Percentiles rank a stretch among this genome's conserved stretches.
These are phyloP conservation scores for Aspergillus sp. DNA, from an alignment of 2,329 filamentous ascomycete genomes.

Conservation along the genomic window DNA sequence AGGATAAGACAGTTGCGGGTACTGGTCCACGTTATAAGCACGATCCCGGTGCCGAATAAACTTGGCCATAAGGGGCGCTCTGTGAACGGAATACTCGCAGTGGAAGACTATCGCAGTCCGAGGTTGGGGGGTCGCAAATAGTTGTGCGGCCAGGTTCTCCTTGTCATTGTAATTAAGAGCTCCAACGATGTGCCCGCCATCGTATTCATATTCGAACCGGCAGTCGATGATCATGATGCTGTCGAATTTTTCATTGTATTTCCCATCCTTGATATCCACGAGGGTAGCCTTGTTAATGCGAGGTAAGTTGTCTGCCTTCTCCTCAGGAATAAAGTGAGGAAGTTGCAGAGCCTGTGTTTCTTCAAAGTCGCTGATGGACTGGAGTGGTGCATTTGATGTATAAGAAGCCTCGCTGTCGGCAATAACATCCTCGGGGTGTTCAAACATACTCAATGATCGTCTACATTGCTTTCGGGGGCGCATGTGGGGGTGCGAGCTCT, in stretches of 20 bases:
- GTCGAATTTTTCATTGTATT: slow-evolving; percentile 73
- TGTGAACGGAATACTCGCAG: slow-evolving; percentile 97
- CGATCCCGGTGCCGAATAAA: slow-evolving; percentile 89
- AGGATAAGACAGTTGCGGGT: slow-evolving; percentile 88
- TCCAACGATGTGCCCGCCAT: slow-evolving; percentile 90
- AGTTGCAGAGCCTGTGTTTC: slow-evolving; percentile 71
- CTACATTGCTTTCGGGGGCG: slow-evolving; percentile 86
- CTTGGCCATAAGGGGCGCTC: slow-evolving; percentile 93
- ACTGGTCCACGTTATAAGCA: slow-evolving; percentile 77
- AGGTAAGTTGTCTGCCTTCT: slow-evolving; percentile 81
- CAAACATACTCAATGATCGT: slow-evolving; percentile 96
- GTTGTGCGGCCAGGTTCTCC: slow-evolving; percentile 74
- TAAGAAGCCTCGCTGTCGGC: slow-evolving; percentile 68
- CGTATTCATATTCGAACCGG: slow-evolving; percentile 97
- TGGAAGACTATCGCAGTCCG: slow-evolving; percentile 87
- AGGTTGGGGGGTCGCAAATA: slow-evolving; percentile 70
- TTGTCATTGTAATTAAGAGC: slow-evolving; percentile 98
- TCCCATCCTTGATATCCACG: slow-evolving; percentile 82
- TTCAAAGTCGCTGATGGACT: slow-evolving; percentile 82
- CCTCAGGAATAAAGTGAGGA: slow-evolving; percentile 80
- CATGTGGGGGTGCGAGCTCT: slow-evolving; percentile 68
- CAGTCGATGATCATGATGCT: slow-evolving; percentile 90
- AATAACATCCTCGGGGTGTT: slow-evolving; percentile 84
- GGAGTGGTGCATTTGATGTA: slow-evolving; percentile 57
- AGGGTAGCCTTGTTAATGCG: slow-evolving; percentile 81